Conservation (phyloP, 164 flowering plant genomes). For the Aristolochia contorta region DNA sequence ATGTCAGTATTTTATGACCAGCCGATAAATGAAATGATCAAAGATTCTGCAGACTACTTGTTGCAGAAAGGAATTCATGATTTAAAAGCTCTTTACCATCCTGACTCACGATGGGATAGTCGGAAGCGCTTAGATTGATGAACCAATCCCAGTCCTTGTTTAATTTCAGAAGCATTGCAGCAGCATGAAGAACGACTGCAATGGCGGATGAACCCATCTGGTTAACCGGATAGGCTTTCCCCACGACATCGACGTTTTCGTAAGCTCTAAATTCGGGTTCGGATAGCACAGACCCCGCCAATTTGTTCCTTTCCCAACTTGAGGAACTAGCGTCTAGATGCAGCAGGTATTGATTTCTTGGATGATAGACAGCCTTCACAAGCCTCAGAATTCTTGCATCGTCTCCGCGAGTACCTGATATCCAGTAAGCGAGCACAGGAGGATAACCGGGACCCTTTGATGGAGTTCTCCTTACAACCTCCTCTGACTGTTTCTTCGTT, state of each 20-base stretch:
- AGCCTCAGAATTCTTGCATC: constrained; percentile 25
- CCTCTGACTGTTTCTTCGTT: constrained; percentile 3
- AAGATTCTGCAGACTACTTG: not conserved
- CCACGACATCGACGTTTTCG: constrained; percentile 38
- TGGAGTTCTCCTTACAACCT: constrained; percentile 3
- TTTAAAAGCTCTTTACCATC: constrained; percentile 31
- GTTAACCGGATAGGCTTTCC: constrained; percentile 23
- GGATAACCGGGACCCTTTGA: constrained; percentile 25
- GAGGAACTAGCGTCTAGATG: constrained; percentile 28
- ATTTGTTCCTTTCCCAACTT: constrained; percentile 21
- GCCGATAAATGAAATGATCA: not conserved
- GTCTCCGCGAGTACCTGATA: constrained; percentile 34
- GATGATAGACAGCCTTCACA: constrained; percentile 44
- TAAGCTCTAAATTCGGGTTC: constrained; percentile 22
- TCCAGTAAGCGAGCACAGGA: constrained; percentile 42
- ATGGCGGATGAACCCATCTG: constrained; percentile 34
- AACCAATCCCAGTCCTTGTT: constrained; percentile 36
- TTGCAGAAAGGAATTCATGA: not conserved
- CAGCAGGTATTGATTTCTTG: constrained; percentile 43
- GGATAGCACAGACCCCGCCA: constrained; percentile 20
- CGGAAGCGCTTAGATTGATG: constrained; percentile 34
- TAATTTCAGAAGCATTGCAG: constrained; percentile 33
- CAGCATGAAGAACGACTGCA: constrained; percentile 39
- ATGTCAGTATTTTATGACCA: not conserved
- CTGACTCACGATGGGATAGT: constrained; percentile 45